These are phyloP conservation scores for Tieghemiomyces parasiticus DNA, from an alignment of 192 early-diverging fungal genomes.

Conservation along the genomic window DNA sequence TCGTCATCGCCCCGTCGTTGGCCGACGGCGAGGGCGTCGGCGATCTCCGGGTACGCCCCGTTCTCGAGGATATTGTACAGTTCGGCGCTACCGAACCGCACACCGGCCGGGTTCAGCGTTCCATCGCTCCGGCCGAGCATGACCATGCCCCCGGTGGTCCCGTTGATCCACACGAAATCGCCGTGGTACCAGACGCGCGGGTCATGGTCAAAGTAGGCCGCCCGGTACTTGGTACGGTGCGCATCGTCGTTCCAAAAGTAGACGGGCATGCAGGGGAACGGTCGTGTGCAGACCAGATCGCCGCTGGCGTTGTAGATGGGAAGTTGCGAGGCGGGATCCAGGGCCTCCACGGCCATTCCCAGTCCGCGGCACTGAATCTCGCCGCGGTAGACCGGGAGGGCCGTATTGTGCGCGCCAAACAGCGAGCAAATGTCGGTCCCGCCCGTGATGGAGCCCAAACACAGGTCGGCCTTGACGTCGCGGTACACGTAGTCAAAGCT, in stretches of 20 bases:
- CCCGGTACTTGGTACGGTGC: slow-evolving; percentile 53
- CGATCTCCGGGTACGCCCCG: slow-evolving; percentile 60
- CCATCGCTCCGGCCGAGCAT: slow-evolving; percentile 92
- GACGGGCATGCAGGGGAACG: slow-evolving; percentile 97
- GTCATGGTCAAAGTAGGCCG: slow-evolving; percentile 82
- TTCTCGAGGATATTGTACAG: slow-evolving; percentile 88
- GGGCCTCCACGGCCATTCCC: slow-evolving; percentile 92
- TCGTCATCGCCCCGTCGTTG: slow-evolving; percentile 78
- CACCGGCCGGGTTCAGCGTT: slow-evolving; percentile 82
- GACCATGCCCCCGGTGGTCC: slow-evolving; percentile 72
- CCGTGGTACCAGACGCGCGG: slow-evolving; percentile 89
- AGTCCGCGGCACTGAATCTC: slow-evolving; percentile 87
- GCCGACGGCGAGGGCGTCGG: slow-evolving; percentile 80
- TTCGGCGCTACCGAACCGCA: slow-evolving; percentile 87
- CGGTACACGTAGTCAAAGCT: slow-evolving; percentile 85
- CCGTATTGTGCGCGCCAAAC: slow-evolving; percentile 82
- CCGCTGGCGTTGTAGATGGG: slow-evolving; percentile 58
- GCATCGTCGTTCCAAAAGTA: slow-evolving; percentile 78
- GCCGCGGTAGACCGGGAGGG: slow-evolving; percentile 83
- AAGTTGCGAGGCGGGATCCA: slow-evolving; percentile 41
- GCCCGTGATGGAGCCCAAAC: slow-evolving; percentile 86
- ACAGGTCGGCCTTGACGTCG: slow-evolving; percentile 67
- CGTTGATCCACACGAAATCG: slow-evolving; percentile 80
- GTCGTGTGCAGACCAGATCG: slow-evolving; percentile 81
- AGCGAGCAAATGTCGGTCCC: slow-evolving; percentile 96